Base-by-base conservation (phyloP, 1,139 yeast genomes). In the Kodamaea ohmeri region DNA sequence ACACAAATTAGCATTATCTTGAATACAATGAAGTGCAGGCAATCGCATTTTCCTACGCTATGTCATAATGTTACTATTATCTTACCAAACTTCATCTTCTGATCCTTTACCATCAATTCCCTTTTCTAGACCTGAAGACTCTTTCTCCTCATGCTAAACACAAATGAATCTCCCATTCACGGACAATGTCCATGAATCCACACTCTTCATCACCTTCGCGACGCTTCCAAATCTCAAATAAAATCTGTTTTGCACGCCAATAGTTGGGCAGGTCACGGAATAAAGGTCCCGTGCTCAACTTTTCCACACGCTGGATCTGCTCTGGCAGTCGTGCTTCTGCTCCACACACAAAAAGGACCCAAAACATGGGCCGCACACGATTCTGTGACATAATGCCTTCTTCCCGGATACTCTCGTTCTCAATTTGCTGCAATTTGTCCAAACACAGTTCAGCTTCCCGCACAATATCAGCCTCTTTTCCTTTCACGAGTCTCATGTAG, bases 221-320 rank as follows among this genome's bases (percentile, higher is more conserved):
- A 20, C 77, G 52, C 32, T 70, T 62, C 76, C 79, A 73, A n/a
- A 74, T 63, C 47, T 76, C 82, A 45, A 63, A 63, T 42, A 76
- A 56, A 8, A 76, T 60, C 48, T 77, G 83, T 46, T 76, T 74
- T 1, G 73, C 70, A 32, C 80, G 57, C 83, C 83, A 77, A 44
- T 69, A 67, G 32, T 75, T 73, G 15, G 56, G 52, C 18, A 41
- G 49, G 4, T 18, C 17, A 15, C 32, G 20, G 27, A 28, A 46
- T 28, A 32, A 35, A 15, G 19, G 45, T 17, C 53, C 26, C 15
- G 56, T 48, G 61, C 71, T 63, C 3, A 70, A 53, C 6, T 38
- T 44, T 41, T 60, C 63, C 35, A 67, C 63, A 13, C 34, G 25
- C 14, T 21, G 19, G 19, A 9, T 20, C 8, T 31, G 18, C 35